These are phyloP conservation scores for Aristolochia contorta DNA, from an alignment of 164 flowering plant species.

Conservation along the genomic window DNA sequence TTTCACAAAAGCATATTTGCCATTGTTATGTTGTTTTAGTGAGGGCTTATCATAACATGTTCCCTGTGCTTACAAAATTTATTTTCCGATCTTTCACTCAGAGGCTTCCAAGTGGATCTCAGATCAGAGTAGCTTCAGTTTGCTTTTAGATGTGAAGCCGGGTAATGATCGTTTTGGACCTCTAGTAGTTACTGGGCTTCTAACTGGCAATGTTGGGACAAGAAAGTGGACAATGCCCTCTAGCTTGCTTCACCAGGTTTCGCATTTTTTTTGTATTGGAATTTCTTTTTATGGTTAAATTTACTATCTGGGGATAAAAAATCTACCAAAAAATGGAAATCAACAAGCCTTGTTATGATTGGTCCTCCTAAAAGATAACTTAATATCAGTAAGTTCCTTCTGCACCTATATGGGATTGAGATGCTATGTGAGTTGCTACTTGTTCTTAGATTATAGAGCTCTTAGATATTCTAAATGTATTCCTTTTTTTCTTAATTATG, in stretches of 20 bases:
- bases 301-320: neutral
- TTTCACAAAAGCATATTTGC: neutral
- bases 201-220: constrained; percentile 31
- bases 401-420: no score
- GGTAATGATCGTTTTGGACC: constrained; percentile 65
- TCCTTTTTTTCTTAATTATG: no score
- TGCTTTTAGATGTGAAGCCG: constrained; percentile 51
- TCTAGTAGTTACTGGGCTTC: constrained; percentile 45
- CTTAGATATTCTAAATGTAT: no score
- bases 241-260: constrained; percentile 54
- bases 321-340: neutral
- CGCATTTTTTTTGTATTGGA: neutral
- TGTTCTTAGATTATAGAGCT: no score
- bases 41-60: neutral
- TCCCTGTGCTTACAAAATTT: neutral
- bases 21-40: neutral
- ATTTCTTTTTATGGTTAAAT: neutral
- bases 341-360: neutral
- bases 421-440: no score
- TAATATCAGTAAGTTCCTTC: neutral
- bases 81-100: constrained; percentile 15
- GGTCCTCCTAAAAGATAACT: neutral
- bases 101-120: constrained; percentile 56
- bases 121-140: constrained; percentile 30
- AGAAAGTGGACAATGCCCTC: constrained; percentile 29